phyloP scores from a whole-genome alignment of 805 yeast genomes.

The Candida verbasci region DNA sequence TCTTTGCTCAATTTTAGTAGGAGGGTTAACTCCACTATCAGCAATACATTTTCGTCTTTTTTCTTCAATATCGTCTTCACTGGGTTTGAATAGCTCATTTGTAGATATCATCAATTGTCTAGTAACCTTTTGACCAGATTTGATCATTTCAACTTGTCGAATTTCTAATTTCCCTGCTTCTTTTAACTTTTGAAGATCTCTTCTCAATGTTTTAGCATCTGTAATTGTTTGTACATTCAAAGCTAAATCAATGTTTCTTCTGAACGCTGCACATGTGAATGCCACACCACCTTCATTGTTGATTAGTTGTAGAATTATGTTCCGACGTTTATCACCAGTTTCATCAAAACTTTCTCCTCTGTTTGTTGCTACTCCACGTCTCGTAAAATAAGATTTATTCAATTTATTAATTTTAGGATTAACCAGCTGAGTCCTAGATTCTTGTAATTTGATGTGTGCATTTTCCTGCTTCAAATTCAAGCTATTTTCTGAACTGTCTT shows the following conservation, averaged over 20 bases:
- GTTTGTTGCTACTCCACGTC: not conserved
- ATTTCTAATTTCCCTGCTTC: conserved; percentile 17
- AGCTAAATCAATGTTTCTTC: conserved; percentile 26
- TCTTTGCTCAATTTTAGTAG: not conserved
- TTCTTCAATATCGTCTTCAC: conserved; percentile 23
- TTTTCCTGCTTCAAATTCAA: not conserved
- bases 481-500: not conserved
- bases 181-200: conserved; percentile 32
- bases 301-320: conserved; percentile 19
- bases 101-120: conserved; percentile 29
- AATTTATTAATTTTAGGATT: conserved; percentile 1
- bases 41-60: conserved; percentile 20
- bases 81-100: conserved; percentile 24
- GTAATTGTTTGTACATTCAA: conserved; percentile 26
- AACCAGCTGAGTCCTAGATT: not conserved
- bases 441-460: not conserved
- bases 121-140: conserved; percentile 23
- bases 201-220: conserved; percentile 35
- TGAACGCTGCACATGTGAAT: conserved; percentile 28
- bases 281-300: conserved; percentile 36
- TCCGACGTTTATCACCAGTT: conserved; percentile 4
- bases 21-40: conserved; percentile 17
- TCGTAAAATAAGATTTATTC: not conserved
- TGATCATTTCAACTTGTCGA: conserved; percentile 18
- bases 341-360: conserved; percentile 3